Conservation (phyloP, 148 eudicot genomes). For the Fagopyrum esculentum region DNA sequence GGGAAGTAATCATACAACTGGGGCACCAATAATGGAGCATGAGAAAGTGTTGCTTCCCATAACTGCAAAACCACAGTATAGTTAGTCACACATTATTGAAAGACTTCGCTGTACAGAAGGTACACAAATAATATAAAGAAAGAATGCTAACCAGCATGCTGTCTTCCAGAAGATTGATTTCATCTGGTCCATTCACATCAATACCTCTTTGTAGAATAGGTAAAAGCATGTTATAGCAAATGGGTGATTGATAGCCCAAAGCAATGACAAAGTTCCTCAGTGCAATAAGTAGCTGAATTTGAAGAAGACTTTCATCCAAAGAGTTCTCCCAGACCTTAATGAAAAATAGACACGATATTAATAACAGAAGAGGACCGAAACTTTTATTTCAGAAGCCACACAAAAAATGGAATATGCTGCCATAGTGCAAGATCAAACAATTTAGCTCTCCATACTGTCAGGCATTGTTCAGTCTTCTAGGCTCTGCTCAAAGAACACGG, state of each 20-base stretch:
- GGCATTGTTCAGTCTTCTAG: background rate
- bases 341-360: background rate
- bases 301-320: constrained; percentile 87
- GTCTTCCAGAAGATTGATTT: constrained; percentile 85
- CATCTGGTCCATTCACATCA: constrained; percentile 82
- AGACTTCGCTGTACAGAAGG: background rate
- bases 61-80: constrained; percentile 41
- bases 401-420: background rate
- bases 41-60: constrained; percentile 92
- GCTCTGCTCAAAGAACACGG: background rate
- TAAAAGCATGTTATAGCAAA: constrained; percentile 65
- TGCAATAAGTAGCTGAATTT: constrained; percentile 93
- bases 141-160: constrained; percentile 65
- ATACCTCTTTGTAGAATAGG: constrained; percentile 74
- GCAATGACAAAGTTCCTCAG: constrained; percentile 81
- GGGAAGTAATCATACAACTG: constrained; percentile 71
- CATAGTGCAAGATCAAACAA: background rate
- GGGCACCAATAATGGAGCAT: constrained; percentile 88
- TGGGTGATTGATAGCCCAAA: constrained; percentile 82
- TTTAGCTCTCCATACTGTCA: background rate
- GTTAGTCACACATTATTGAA: background rate
- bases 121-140: constrained; percentile 13
- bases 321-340: constrained; percentile 93
- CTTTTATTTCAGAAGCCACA: background rate
- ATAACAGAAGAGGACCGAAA: background rate